These are phyloP conservation scores for Penicillium canescens DNA, from an alignment of 495 filamentous ascomycete genomes.

Conservation along the genomic window DNA sequence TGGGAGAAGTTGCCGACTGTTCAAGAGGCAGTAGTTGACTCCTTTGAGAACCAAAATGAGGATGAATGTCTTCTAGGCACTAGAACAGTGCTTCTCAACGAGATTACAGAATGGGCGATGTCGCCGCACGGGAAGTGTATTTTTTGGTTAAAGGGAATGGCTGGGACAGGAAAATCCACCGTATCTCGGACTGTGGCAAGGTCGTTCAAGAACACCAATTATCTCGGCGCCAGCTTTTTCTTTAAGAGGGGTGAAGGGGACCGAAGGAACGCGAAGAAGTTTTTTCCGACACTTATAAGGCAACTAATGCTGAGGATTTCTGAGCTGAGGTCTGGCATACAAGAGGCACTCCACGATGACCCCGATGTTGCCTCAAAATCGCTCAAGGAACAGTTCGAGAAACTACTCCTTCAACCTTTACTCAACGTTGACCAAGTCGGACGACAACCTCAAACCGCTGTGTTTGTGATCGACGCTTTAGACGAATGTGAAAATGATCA, in stretches of 20 bases:
- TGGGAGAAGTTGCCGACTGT: no score
- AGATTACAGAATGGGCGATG: no score
- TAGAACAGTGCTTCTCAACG: no score
- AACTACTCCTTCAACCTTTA: constrained; percentile 47
- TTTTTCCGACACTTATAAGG: constrained; percentile 46
- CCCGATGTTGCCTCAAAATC: constrained; percentile 35
- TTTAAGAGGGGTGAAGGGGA: constrained; percentile 51
- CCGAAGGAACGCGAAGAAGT: constrained; percentile 33
- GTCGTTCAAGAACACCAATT: constrained; percentile 2
- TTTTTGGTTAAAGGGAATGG: constrained; percentile 48
- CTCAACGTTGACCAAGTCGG: not conserved
- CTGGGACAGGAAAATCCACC: constrained; percentile 49
- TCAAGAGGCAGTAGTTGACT: no score
- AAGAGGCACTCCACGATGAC: constrained; percentile 37
- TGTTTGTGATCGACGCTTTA: constrained; percentile 54
- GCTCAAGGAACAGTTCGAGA: constrained; percentile 46
- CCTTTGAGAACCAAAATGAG: no score
- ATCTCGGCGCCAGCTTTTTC: constrained; percentile 48
- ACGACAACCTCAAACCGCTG: constrained; percentile 8
- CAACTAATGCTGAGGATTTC: constrained; percentile 38
- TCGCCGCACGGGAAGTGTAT: no score
- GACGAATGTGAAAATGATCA: constrained; percentile 50
- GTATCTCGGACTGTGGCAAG: constrained; percentile 33
- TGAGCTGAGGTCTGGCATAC: constrained; percentile 27
- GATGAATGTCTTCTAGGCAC: constrained; percentile 36